A percentile compares a stretch with the other conserved stretches of the same genome.
Conservation (phyloP, 352 stramenopile genomes). For the Globisporangium canariense region DNA sequence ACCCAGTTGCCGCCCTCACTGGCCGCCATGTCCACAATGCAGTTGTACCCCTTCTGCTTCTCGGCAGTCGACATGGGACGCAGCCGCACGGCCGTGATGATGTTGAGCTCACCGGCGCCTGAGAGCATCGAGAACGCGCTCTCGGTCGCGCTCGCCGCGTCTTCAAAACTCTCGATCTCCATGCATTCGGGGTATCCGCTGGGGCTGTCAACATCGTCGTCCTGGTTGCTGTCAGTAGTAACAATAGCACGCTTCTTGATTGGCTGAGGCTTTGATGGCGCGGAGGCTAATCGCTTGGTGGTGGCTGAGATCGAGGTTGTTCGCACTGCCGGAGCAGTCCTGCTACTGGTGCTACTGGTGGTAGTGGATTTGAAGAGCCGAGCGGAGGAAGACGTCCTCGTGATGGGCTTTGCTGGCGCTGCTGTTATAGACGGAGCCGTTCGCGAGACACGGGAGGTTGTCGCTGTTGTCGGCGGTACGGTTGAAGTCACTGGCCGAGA, state of each 20-base stretch:
- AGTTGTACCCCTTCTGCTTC: conserved; percentile 50
- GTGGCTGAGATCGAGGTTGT: background rate
- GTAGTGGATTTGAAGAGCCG: background rate
- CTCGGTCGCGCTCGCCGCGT: conserved; percentile 12
- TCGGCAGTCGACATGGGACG: conserved; percentile 66
- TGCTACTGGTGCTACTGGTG: background rate
- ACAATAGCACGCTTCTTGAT: background rate
- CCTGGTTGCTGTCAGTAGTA: conserved; percentile 5
- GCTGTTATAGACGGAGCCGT: background rate
- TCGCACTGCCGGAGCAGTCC: too few relatives aligned
- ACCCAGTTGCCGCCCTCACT: conserved; percentile 36
- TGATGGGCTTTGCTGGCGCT: background rate
- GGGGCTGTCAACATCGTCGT: conserved; percentile 14
- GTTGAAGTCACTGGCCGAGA: background rate
- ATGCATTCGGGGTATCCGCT: conserved; percentile 11
- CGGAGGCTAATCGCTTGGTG: background rate
- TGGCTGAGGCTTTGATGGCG: background rate
- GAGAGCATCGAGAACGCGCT: conserved; percentile 14
- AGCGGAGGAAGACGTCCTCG: background rate
- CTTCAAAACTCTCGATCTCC: conserved; percentile 16
- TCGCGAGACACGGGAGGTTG: background rate
- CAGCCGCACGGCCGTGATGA: conserved; percentile 71
- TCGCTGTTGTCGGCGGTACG: background rate
- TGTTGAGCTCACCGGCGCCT: conserved; percentile 25
- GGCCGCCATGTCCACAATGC: conserved; percentile 57